These are phyloP conservation scores for Beauveria caledonica DNA, from an alignment of 2,329 filamentous ascomycete species.

Conservation along the genomic window DNA sequence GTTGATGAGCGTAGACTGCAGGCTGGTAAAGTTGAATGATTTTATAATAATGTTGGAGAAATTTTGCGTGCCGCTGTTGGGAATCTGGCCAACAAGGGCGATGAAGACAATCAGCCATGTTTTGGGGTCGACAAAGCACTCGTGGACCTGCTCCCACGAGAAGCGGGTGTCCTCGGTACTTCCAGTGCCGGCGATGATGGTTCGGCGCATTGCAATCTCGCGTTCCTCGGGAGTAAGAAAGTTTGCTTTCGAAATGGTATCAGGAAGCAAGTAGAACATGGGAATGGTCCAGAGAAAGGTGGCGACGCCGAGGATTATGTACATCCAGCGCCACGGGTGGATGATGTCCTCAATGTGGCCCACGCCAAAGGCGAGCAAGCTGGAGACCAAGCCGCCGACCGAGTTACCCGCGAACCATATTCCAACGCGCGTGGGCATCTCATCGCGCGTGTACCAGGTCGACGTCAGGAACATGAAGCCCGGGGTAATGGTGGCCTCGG, in stretches of 20 bases:
- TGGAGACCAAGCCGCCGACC: constrained; percentile 38
- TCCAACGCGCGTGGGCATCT: constrained; percentile 45
- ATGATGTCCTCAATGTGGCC: constrained; percentile 42
- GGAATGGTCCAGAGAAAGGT: constrained; percentile 45
- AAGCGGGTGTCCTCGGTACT: constrained; percentile 39
- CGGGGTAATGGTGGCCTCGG: constrained; percentile 47
- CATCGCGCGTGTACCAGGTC: constrained; percentile 49
- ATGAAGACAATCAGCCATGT: constrained; percentile 51
- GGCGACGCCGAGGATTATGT: constrained; percentile 42
- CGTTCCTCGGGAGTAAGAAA: constrained; percentile 50
- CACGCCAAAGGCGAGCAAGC: constrained; percentile 45
- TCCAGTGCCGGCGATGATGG: constrained; percentile 43
- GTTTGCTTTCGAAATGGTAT: constrained; percentile 43
- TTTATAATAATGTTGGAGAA: constrained; percentile 50
- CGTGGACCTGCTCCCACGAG: constrained; percentile 41
- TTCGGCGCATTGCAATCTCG: constrained; percentile 36
- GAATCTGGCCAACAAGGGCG: constrained; percentile 46
- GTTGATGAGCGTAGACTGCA: constrained; percentile 48
- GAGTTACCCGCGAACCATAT: constrained; percentile 49
- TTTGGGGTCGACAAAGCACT: constrained; percentile 50
- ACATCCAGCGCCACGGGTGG: constrained; percentile 50
- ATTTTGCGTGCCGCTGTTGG: constrained; percentile 53
- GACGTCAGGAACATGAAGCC: constrained; percentile 48
- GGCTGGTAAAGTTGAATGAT: constrained; percentile 46
- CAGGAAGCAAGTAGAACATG: constrained; percentile 41